Evolutionary conservation across 2,329 filamentous ascomycete genomes (phyloP).

Genomic region (Geosmithia flava): DNA sequence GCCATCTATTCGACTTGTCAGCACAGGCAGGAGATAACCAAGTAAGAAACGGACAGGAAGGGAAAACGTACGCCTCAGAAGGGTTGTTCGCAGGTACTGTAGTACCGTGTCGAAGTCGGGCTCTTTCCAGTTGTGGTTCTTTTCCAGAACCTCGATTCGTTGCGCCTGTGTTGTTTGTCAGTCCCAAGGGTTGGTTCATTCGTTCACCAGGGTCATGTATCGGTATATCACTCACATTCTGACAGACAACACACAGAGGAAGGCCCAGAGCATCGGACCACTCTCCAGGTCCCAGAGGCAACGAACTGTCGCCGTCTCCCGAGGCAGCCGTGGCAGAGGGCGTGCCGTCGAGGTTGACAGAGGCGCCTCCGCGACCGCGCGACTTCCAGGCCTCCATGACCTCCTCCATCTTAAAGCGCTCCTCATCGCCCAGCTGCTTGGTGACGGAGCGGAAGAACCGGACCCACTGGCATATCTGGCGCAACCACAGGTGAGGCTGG

Average conservation of each 20-base stretch:
- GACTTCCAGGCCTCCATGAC: slow-evolving; percentile 72
- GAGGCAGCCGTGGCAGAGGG: slow-evolving; percentile 36
- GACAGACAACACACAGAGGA: slow-evolving; percentile 87
- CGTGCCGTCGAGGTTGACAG: slow-evolving; percentile 50
- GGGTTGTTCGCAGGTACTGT: slow-evolving; percentile 79
- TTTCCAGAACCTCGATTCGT: slow-evolving; percentile 82
- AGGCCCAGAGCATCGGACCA: slow-evolving; percentile 86
- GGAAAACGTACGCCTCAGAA: slow-evolving; percentile 64
- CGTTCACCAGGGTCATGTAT: slow-evolving; percentile 12
- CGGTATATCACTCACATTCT: slow-evolving; percentile 72
- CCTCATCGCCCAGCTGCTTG: slow-evolving; percentile 59
- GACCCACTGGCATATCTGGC: slow-evolving; percentile 82
- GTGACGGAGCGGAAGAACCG: slow-evolving; percentile 69
- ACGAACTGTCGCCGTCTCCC: slow-evolving; percentile 52
- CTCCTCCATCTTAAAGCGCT: slow-evolving; percentile 76
- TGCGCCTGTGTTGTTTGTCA: slow-evolving; percentile 47
- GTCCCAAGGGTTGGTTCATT: no score
- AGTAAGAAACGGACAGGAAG: no score
- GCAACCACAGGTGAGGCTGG: slow-evolving; percentile 84
- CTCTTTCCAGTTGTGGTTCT: slow-evolving; percentile 86
- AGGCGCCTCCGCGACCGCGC: slow-evolving; percentile 52
- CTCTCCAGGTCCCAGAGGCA: slow-evolving; percentile 77
- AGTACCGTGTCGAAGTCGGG: slow-evolving; percentile 93
- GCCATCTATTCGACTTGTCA: slow-evolving; percentile 43
- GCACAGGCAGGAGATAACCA: neutral